Evolutionary conservation across 1,284 basidiomycete species (phyloP), one percentile per base, ranked within the genome.

Genomic region (Pulveroboletus ridleyi): DNA sequence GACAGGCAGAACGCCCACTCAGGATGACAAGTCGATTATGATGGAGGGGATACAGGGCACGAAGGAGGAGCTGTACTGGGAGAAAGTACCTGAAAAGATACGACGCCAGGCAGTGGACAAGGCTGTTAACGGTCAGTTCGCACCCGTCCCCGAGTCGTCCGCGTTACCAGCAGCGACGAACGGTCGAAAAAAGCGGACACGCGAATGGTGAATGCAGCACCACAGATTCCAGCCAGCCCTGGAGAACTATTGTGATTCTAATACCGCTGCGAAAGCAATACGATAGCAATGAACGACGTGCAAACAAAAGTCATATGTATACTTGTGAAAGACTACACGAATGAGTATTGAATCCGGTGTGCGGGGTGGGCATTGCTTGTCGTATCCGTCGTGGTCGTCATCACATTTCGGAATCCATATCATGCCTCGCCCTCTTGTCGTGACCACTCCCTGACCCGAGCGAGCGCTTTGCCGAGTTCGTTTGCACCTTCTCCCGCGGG

Each of bases 61-160:
- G 71, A 80, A 83, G 60, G 92, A 93, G 70, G 84, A 84, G 66
- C 62, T 94, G 23, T 94, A 94, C 70, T 94, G 92, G 92, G 83
- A 86, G 63, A 89, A 88, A 68, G 86, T 94, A 0, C 92, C 92
- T 0, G 85, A 88, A 70, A 92, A 90, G 71, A 81, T 92, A 22
- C 80, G 87, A 29, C 74, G 78, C 58, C 82, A 85, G 69, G 90
- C 91, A 0, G 84, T 92, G 35, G 80, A 81, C 60, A 85, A 82
- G 71, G 83, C 61, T 6, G 20, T 73, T 35, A 60, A 65, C 7
- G 25, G 25, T 29, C 25, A 29, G 25, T 29, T 29, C n/a, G 18
- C 46, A 4, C 8, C 9, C 14, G 14, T 22, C 35, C 14, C 35
- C 9, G 56, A 56, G 11, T n/a, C 39, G 18, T 56, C 58, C 25